phyloP scores from a whole-genome alignment of 2,329 filamentous ascomycete genomes.

The Aquanectria penicillioides region DNA sequence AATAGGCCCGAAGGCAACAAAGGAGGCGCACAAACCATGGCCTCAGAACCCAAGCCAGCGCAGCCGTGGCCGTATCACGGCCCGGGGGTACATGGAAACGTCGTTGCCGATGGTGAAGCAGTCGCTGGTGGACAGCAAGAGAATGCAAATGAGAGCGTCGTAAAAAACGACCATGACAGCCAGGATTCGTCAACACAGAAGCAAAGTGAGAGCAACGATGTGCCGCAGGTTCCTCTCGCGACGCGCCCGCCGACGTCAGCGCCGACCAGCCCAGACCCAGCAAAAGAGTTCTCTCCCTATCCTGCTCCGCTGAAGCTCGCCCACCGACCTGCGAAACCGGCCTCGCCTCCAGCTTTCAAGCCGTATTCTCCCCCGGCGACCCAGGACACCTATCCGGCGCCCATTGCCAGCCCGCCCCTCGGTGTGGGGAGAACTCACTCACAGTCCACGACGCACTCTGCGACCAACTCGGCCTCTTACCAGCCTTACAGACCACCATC shows the following conservation, averaged over 20 bases:
- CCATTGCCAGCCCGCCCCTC: conserved; percentile 13
- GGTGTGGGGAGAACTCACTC: conserved; percentile 28
- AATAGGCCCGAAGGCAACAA: conserved; percentile 13
- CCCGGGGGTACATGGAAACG: conserved; percentile 22
- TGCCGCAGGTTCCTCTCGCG: conserved; percentile 23
- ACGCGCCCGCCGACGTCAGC: conserved; percentile 24
- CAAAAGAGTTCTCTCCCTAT: conserved; percentile 26
- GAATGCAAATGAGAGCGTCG: too few relatives aligned
- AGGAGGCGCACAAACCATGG: not conserved
- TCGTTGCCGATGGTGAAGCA: too few relatives aligned
- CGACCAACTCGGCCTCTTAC: conserved; percentile 36
- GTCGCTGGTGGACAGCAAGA: too few relatives aligned
- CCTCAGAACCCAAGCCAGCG: conserved; percentile 22
- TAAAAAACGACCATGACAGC: conserved; percentile 6
- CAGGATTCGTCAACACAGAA: conserved; percentile 17
- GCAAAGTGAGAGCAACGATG: conserved; percentile 20
- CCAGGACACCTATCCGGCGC: conserved; percentile 22
- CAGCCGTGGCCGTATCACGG: conserved; percentile 50
- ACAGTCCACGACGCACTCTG: conserved; percentile 37
- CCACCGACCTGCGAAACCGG: conserved; percentile 35
- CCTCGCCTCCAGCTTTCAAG: conserved; percentile 37
- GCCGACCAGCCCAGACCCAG: conserved; percentile 26
- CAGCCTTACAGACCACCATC: conserved; percentile 43
- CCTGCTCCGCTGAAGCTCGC: conserved; percentile 42
- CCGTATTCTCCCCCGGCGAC: conserved; percentile 41